phyloP scores from a whole-genome alignment of 441 rosid species.

The Cnidoscolus chayamansa region DNA sequence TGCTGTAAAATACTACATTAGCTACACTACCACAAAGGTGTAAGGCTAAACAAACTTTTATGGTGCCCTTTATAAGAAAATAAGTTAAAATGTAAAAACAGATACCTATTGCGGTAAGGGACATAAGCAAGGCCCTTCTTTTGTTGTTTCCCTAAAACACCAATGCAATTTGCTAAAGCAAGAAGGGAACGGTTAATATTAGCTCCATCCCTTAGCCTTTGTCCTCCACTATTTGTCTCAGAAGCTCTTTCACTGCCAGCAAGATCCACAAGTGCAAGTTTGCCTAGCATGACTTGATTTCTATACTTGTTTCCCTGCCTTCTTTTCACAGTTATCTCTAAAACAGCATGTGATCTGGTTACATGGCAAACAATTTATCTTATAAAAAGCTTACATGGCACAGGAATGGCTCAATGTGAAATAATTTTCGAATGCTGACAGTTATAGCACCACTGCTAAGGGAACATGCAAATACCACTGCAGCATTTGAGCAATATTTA shows the following conservation, averaged over 20 bases:
- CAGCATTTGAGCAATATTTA: neutral
- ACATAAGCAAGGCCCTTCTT: conserved; percentile 97
- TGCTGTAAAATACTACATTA: conserved; percentile 50
- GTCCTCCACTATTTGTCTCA: conserved; percentile 86
- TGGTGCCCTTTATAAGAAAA: conserved; percentile 1
- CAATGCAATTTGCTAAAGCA: conserved; percentile 93
- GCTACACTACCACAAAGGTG: conserved; percentile 14
- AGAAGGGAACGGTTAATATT: conserved; percentile 93
- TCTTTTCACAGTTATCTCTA: conserved; percentile 83
- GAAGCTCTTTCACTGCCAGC: conserved; percentile 98
- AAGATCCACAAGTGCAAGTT: conserved; percentile 96
- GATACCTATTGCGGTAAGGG: conserved; percentile 90
- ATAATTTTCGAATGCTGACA: conserved; percentile 1
- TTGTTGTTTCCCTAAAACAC: conserved; percentile 88
- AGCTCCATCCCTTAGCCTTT: conserved; percentile 93
- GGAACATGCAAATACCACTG: neutral
- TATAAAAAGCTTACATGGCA: neutral
- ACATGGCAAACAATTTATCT: conserved; percentile 11
- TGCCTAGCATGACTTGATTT: conserved; percentile 76
- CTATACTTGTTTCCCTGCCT: conserved; percentile 63
- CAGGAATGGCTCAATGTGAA: neutral
- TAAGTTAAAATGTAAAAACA: conserved; percentile 16
- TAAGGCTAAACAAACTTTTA: conserved; percentile 7
- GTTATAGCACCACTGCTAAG: too few species aligned
- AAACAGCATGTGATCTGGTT: conserved; percentile 83